Base-by-base conservation (phyloP, 441 rosid genomes). In the Monsonia emarginata region DNA sequence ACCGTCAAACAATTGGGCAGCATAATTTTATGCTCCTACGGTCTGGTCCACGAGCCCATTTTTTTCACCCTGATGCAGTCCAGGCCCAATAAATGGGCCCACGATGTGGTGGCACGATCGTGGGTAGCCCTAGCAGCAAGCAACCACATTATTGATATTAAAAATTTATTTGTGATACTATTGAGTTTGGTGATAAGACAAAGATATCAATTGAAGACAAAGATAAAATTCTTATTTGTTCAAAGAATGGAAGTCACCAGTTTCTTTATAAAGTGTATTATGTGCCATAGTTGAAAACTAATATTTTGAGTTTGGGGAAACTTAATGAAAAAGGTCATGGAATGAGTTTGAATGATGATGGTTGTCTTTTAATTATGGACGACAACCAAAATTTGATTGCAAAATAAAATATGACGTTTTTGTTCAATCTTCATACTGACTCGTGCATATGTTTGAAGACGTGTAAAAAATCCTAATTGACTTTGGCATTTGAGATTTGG, bases 231-330 rank as follows among this genome's bases (percentile, higher is more conserved):
- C 27, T 62, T 2, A 69, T 62, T 6, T 27, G 9, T 2, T 54
- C 11, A 5, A 69, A 61, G 19, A 18, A 74, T 32, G 67, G 50
- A 1, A 8, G 9, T 6, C 60, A 69, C 38, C 3, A 65, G 8
- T 60, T 69, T 13, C 61, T 65, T 40, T 52, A 50, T 0, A 8
- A 67, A 10, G 42, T 62, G 3, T 66, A 61, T 27, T 75, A 66
- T 66, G 68, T 74, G 10, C 61, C 40, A 0, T 40, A 32, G 1
- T 0, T 75, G 30, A 75, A 54, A 30, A 19, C 5, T 3, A 62
- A 75, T 9, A 70, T 54, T 14, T 16, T 70, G 34, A 70, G 75
- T 54, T 16, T 75, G 27, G 61, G 74, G 0, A 61, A 74, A 70
- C 67, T 70, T 4, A 8, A 63, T 4, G 68, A 70, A 32, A 75